Conservation (phyloP, 2,329 filamentous ascomycete species). For the Curvularia hawaiiensis region DNA sequence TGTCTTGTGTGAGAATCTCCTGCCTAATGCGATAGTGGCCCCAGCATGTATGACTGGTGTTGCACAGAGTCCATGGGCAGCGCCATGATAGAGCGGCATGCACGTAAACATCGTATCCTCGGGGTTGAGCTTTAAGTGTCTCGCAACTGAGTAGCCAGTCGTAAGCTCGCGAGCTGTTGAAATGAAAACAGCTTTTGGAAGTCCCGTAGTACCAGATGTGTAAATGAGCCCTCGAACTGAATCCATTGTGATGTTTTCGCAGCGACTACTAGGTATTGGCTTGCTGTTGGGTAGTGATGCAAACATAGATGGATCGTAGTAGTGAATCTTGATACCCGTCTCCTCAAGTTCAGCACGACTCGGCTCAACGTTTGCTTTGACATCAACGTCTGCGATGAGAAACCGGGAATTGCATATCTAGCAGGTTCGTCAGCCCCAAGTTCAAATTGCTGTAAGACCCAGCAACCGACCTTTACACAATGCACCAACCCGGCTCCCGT, state of each 20-base stretch:
- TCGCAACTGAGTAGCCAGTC: constrained; percentile 26
- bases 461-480: constrained; percentile 45
- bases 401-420: constrained; percentile 56
- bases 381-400: constrained; percentile 52
- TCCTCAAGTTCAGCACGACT: constrained; percentile 31
- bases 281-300: constrained; percentile 28
- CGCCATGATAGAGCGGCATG: constrained; percentile 47
- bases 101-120: constrained; percentile 43
- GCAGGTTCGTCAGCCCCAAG: constrained; percentile 53
- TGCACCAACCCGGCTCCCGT: constrained; percentile 43
- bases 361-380: constrained; percentile 54
- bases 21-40: constrained; percentile 35
- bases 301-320: constrained; percentile 37
- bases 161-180: constrained; percentile 38
- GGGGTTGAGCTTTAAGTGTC: constrained; percentile 38
- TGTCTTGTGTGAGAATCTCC: constrained; percentile 43
- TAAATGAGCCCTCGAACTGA: constrained; percentile 41
- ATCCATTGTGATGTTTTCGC: constrained; percentile 29
- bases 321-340: constrained; percentile 32
- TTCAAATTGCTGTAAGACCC: too few species aligned
- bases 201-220: constrained; percentile 45
- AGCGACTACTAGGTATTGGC: constrained; percentile 32
- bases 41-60: constrained; percentile 41
- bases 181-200: constrained; percentile 42
- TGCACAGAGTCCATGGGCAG: constrained; percentile 40